phyloP scores from a whole-genome alignment of 306 rosid genomes.

The Cucumis cinereus region DNA sequence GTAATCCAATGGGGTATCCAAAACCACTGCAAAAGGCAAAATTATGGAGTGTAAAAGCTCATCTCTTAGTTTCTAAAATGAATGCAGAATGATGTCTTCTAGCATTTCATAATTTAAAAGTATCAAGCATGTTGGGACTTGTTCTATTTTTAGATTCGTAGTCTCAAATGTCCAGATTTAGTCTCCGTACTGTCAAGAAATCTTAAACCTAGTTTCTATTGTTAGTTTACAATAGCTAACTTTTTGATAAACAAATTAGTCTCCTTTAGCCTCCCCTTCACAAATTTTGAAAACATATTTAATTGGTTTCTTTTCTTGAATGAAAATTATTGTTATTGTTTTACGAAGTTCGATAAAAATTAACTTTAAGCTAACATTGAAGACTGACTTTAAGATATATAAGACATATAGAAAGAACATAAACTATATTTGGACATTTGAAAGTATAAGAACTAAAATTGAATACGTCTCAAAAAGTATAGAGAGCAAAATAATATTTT shows the following conservation, averaged over 20 bases:
- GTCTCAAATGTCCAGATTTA: not conserved
- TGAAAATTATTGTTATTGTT: not conserved
- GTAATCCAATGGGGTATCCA: conserved; percentile 84
- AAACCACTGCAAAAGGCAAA: conserved; percentile 48
- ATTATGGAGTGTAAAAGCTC: not conserved
- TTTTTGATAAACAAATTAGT: not conserved
- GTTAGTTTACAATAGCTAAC: not conserved
- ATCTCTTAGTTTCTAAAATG: not conserved
- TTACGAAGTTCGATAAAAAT: not conserved
- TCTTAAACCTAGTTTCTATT: too few relatives aligned
- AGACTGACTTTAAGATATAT: not conserved
- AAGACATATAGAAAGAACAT: not conserved
- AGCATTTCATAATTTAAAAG: not conserved
- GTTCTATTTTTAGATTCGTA: not conserved
- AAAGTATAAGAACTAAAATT: not conserved
- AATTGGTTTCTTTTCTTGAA: not conserved
- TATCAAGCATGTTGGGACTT: not conserved
- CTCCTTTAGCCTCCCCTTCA: not conserved
- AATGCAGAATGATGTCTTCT: too few relatives aligned
- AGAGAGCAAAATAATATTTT: not conserved
- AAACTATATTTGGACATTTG: not conserved
- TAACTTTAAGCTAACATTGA: not conserved
- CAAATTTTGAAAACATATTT: not conserved
- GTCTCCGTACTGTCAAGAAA: not conserved
- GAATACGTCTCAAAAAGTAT: not conserved